Conservation (phyloP, 257 asterid species). For the Solanum sejunctum region DNA sequence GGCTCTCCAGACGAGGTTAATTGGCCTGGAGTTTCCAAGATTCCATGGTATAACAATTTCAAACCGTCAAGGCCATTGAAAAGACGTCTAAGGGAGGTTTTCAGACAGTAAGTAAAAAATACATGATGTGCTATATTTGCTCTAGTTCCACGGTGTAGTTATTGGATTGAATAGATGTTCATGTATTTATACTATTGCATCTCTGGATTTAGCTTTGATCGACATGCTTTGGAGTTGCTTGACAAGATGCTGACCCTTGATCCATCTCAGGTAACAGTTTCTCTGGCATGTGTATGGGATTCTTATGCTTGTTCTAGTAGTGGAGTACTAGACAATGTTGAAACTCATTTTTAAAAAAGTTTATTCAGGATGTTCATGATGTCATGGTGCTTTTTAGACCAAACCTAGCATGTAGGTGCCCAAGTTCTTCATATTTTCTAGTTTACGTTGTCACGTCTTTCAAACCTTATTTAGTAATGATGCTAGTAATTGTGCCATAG, state of each 20-base stretch:
- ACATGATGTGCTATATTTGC: neutral
- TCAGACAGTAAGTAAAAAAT: constrained; percentile 56
- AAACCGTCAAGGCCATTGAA: constrained; percentile 83
- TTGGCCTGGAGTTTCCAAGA: constrained; percentile 99
- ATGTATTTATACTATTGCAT: neutral
- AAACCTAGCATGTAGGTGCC: neutral
- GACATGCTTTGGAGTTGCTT: constrained; percentile 84
- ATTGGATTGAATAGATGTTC: neutral
- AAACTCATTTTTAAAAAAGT: neutral
- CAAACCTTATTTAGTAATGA: neutral
- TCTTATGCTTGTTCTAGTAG: neutral
- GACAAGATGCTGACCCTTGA: constrained; percentile 81
- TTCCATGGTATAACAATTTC: constrained; percentile 91
- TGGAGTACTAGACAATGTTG: neutral
- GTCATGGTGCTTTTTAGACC: neutral
- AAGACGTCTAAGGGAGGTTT: constrained; percentile 74
- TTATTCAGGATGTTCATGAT: neutral
- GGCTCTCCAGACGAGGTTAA: constrained; percentile 88
- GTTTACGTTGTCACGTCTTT: neutral
- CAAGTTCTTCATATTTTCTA: neutral
- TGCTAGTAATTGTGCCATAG: neutral
- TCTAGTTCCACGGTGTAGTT: neutral
- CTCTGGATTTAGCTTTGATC: constrained; percentile 56
- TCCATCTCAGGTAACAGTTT: constrained; percentile 65
- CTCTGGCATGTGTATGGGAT: neutral